Evolutionary conservation across 139 green algal species (phyloP), one percentile per base, ranked within the genome.

Genomic region (Klebsormidium nitens): DNA sequence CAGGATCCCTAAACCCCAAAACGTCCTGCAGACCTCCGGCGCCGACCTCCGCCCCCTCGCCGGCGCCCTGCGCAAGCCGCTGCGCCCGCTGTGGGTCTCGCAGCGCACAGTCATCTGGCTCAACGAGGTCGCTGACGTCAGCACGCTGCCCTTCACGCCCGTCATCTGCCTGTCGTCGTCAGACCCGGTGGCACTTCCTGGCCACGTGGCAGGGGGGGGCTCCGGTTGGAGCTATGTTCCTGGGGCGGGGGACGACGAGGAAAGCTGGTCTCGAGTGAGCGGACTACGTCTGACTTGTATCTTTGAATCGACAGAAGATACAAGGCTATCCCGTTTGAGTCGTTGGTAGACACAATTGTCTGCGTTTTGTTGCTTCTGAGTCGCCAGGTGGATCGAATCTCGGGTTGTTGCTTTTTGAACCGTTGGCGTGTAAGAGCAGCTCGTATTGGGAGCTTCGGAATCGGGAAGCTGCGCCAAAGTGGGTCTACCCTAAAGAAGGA

Each of bases 161-260:
- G 50, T 97, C 0, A 62, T 95, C 57, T 84, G 97, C 8, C 69
- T 97, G 0, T 96, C 90, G 1, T 91, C 89, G 4, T 97, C 92
- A 0, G n/a, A 60, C 85, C 79, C 86, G 29, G 57, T 72, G 19
- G 47, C 37, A 19, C 57, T 3, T 32, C 42, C 64, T 64, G 42
- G 32, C 26, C 40, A n/a, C 14, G 14, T 64, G 26, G 17, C 32
- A 38, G 36, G 11, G n/a, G 37, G 63, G 31, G 63, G 40, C 0
- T 35, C 47, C 39, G 36, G n/a, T n/a, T 86, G 59, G 57, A 60
- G 35, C 17, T 95, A 96, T 79, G 78, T 94, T 39, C 83, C 88
- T 1, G 93, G 93, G 0, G 93, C 92, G 0, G 93, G 84, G 0
- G 93, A 98, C 71, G 93, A 98, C 59, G 91, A 98, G 81, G 93